These are phyloP conservation scores for Starmerella floris DNA, from an alignment of 805 yeast genomes.

Conservation along the genomic window DNA sequence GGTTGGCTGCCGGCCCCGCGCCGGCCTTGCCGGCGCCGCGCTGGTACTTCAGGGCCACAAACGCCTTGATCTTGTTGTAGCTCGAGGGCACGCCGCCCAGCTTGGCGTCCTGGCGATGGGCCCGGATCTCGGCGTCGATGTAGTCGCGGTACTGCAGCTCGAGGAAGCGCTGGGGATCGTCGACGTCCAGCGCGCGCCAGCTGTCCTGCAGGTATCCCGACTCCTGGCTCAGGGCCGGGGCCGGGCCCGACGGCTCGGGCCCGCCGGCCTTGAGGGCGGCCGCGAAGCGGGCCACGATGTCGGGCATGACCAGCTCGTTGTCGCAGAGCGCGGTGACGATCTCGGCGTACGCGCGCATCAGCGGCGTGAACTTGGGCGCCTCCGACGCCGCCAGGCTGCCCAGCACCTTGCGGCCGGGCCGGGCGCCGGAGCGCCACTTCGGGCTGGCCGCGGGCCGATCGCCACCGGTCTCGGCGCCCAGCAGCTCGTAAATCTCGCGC, in stretches of 20 bases:
- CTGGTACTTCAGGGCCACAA: constrained; percentile 34
- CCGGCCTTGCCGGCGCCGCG: constrained; percentile 3
- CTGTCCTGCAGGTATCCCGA: constrained; percentile 12
- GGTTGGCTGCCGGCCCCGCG: background rate
- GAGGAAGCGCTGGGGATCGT: constrained; percentile 31
- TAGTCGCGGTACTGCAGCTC: constrained; percentile 68
- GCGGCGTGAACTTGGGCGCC: constrained; percentile 9
- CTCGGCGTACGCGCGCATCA: constrained; percentile 14
- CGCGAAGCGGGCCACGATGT: constrained; percentile 10
- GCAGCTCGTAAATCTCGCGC: constrained; percentile 55
- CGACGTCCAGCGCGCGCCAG: constrained; percentile 17
- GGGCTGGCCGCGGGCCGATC: background rate
- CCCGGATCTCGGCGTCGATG: constrained; percentile 51
- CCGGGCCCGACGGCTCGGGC: background rate
- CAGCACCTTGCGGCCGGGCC: background rate
- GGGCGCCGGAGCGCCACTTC: background rate
- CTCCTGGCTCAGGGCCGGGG: background rate
- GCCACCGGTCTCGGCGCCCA: constrained; percentile 32
- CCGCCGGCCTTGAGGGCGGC: background rate
- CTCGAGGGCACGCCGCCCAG: constrained; percentile 60
- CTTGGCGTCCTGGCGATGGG: constrained; percentile 35
- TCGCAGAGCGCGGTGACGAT: constrained; percentile 12
- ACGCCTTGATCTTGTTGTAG: constrained; percentile 58
- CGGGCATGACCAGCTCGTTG: constrained; percentile 10
- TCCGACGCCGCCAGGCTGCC: constrained; percentile 1